Evolutionary conservation across 2,329 filamentous ascomycete genomes (phyloP).

Genomic region (Phaeosphaeria sp.): DNA sequence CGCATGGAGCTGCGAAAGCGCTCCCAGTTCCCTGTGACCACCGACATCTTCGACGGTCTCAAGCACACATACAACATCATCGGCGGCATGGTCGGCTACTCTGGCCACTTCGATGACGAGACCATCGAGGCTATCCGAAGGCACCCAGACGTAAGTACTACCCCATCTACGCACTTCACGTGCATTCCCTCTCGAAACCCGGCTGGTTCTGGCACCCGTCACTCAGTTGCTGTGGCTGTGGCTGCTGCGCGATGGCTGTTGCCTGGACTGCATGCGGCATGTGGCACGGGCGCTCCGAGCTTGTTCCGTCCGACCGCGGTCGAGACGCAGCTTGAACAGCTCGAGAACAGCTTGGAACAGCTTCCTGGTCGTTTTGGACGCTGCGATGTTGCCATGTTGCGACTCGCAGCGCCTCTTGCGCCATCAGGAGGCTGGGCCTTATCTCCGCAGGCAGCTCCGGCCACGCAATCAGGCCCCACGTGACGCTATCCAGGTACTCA

Average conservation of each 20-base stretch:
- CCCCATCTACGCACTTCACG: constrained; percentile 6
- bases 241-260: constrained; percentile 4
- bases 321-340: not conserved
- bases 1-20: constrained; percentile 93
- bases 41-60: constrained; percentile 79
- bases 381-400: not conserved
- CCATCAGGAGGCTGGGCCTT: constrained; percentile 20
- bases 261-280: not conserved
- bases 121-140: constrained; percentile 92
- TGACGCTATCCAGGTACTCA: constrained; percentile 26
- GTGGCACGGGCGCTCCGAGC: not conserved
- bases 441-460: constrained; percentile 38
- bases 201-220: not conserved
- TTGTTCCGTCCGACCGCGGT: not conserved
- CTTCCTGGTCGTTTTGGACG: not conserved
- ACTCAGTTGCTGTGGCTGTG: not conserved
- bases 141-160: constrained; percentile 89
- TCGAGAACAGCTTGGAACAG: not conserved
- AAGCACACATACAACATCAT: constrained; percentile 98
- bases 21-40: constrained; percentile 71
- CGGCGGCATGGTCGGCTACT: constrained; percentile 83
- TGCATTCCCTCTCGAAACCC: not conserved
- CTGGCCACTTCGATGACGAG: constrained; percentile 93
- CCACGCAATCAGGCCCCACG: constrained; percentile 39
- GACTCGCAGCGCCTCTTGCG: not conserved